phyloP scores from a whole-genome alignment of 2,329 filamentous ascomycete species.

The Penicillium sp. region DNA sequence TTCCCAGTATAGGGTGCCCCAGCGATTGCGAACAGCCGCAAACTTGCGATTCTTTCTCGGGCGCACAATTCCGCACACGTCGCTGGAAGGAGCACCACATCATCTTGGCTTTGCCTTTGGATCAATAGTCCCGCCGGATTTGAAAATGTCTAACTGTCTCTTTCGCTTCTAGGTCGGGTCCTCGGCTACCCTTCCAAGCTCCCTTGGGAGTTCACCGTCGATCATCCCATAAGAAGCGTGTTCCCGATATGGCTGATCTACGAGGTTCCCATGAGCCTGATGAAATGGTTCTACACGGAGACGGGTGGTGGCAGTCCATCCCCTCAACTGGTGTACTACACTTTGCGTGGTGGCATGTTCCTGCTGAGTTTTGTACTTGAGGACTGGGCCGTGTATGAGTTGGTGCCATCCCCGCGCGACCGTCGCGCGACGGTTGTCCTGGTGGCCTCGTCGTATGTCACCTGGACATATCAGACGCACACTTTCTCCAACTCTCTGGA shows the following conservation, averaged over 20 bases:
- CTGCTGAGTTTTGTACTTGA: conserved; percentile 90
- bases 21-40: too few relatives aligned
- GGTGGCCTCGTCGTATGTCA: conserved; percentile 93
- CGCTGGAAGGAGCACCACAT: too few relatives aligned
- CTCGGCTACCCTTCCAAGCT: conserved; percentile 84
- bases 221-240: conserved; percentile 84
- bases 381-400: conserved; percentile 94
- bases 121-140: too few relatives aligned
- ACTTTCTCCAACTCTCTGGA: conserved; percentile 98
- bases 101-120: too few relatives aligned
- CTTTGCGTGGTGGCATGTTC: conserved; percentile 85
- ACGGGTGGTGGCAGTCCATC: conserved; percentile 67
- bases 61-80: too few relatives aligned
- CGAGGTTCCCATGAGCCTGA: conserved; percentile 82
- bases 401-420: conserved; percentile 67
- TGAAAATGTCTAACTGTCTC: conserved; percentile 3
- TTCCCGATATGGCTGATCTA: conserved; percentile 96
- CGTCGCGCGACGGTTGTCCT: conserved; percentile 71
- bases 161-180: conserved; percentile 65
- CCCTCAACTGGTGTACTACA: conserved; percentile 85
- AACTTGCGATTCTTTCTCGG: too few relatives aligned
- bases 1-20: too few relatives aligned
- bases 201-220: conserved; percentile 94
- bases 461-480: conserved; percentile 97
- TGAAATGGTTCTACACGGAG: conserved; percentile 89